Conservation (phyloP, 768 basidiomycete species). For the Tricholoma saponaceum region DNA sequence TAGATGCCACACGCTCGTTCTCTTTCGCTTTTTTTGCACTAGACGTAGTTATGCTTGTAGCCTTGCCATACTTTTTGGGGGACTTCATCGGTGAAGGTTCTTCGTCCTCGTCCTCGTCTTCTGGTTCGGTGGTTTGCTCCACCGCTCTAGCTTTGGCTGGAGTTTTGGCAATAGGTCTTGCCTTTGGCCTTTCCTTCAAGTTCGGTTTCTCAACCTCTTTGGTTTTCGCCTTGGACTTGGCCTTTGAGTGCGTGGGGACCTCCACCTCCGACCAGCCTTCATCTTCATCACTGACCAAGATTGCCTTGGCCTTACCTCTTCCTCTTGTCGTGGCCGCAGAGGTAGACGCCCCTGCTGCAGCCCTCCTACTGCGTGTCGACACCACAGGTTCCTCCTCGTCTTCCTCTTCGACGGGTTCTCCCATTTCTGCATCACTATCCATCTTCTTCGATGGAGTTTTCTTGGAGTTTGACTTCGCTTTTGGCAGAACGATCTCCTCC, state of each 20-base stretch:
- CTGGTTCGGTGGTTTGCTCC: slow-evolving; percentile 3
- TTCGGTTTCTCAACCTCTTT: slow-evolving; percentile 8
- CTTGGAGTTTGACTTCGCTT: slow-evolving; percentile 10
- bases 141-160: not conserved
- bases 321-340: slow-evolving; percentile 5
- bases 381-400: slow-evolving; percentile 6
- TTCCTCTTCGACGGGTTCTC: slow-evolving; percentile 6
- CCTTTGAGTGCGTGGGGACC: slow-evolving; percentile 6
- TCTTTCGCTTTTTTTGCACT: not conserved
- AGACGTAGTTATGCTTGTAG: not conserved
- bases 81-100: not conserved
- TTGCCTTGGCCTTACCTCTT: slow-evolving; percentile 2
- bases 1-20: not conserved
- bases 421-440: slow-evolving; percentile 9
- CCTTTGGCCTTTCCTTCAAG: slow-evolving; percentile 10
- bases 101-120: slow-evolving; percentile 9
- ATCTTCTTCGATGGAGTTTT: slow-evolving; percentile 12
- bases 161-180: slow-evolving; percentile 2
- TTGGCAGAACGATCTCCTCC: slow-evolving; percentile 6
- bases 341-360: not conserved
- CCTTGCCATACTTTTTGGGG: not conserved
- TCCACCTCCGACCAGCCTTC: slow-evolving; percentile 10
- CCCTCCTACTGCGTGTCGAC: not conserved
- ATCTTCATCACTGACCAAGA: slow-evolving; percentile 8
- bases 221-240: slow-evolving; percentile 11